Percentiles rank a stretch among this genome's conserved stretches.
Conservation (phyloP, 441 rosid genomes). For the Populus trichocarpa region DNA sequence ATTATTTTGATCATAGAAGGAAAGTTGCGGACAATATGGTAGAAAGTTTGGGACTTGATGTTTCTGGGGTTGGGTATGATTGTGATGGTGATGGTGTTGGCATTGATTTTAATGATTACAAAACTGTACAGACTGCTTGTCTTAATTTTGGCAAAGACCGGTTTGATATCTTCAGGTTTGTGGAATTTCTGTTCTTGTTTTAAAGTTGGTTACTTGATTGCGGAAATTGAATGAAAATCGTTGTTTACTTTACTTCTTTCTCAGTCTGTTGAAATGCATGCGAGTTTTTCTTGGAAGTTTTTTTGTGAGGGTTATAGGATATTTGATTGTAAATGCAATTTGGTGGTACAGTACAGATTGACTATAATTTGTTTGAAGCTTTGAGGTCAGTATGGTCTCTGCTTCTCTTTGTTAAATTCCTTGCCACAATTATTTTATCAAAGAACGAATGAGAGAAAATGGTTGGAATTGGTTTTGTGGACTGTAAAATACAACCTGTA, state of each 20-base stretch:
- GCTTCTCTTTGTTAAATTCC: background rate
- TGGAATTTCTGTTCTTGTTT: conserved; percentile 4
- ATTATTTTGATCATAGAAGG: conserved; percentile 86
- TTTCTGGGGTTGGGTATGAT: conserved; percentile 19
- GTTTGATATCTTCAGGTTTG: conserved; percentile 89
- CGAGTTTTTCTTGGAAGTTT: background rate
- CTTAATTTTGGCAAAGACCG: conserved; percentile 90
- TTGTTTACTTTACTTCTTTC: background rate
- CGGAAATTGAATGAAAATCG: background rate
- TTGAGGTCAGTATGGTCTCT: background rate
- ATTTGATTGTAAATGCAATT: background rate
- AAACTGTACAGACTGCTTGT: conserved; percentile 73
- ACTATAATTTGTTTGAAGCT: background rate
- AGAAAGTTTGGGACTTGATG: conserved; percentile 53
- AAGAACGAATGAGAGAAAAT: background rate
- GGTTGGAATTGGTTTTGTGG: background rate
- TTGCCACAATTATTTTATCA: background rate
- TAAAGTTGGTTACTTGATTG: background rate
- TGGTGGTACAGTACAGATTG: background rate
- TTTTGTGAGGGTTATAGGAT: background rate
- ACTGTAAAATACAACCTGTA: background rate
- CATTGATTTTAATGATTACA: conserved; percentile 62
- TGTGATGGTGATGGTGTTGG: conserved; percentile 26
- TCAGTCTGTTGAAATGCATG: background rate
- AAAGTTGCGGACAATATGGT: conserved; percentile 63